These are phyloP conservation scores for Thalassiosira hispida DNA, from an alignment of 352 stramenopile genomes.

Conservation along the genomic window DNA sequence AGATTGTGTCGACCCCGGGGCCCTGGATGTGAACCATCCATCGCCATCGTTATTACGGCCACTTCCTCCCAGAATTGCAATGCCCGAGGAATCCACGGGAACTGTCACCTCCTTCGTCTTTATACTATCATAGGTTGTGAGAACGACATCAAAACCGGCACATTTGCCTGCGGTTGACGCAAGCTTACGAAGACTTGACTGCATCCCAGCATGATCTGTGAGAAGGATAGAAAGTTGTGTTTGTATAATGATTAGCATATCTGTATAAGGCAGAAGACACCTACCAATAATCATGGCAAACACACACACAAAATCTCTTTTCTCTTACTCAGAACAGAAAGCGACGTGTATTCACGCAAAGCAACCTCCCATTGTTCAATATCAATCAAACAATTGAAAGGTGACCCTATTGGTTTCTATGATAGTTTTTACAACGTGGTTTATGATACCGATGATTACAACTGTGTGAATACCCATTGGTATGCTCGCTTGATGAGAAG, in stretches of 20 bases:
- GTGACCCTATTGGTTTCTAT: too few species aligned
- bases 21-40: slow-evolving; percentile 58
- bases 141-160: slow-evolving; percentile 62
- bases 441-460: too few species aligned
- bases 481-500: too few species aligned
- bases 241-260: too few species aligned
- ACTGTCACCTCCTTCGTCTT: slow-evolving; percentile 68
- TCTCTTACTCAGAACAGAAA: slow-evolving; percentile 62
- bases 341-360: slow-evolving; percentile 66
- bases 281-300: too few species aligned
- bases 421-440: too few species aligned
- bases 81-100: slow-evolving; percentile 44
- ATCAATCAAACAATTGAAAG: too few species aligned
- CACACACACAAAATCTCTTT: too few species aligned
- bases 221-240: too few species aligned
- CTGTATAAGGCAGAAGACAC: too few species aligned
- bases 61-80: slow-evolving; percentile 31
- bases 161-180: slow-evolving; percentile 49
- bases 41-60: slow-evolving; percentile 27
- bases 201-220: slow-evolving; percentile 59
- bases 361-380: slow-evolving; percentile 57
- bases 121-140: slow-evolving; percentile 71
- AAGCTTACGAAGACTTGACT: slow-evolving; percentile 61
- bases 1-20: slow-evolving; percentile 21
- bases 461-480: too few species aligned